phyloP scores from a whole-genome alignment of 352 stramenopile genomes.

The Globisporangium echinulatum region DNA sequence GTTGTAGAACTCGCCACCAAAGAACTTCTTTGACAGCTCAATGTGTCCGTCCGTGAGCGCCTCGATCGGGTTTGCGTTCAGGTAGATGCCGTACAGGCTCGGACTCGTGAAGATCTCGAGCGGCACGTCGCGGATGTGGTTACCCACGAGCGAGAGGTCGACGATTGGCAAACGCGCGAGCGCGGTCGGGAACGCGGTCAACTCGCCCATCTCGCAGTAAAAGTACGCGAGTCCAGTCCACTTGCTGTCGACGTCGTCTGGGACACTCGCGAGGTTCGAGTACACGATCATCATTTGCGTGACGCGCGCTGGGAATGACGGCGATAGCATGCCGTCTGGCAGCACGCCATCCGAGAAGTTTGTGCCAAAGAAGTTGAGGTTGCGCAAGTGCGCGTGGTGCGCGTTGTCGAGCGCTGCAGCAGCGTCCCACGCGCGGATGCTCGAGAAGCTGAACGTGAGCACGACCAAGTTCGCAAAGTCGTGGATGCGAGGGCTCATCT shows the following conservation, averaged over 20 bases:
- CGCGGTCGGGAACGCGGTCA: conserved; percentile 2
- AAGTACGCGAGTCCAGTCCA: conserved; percentile 16
- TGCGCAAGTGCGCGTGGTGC: conserved; percentile 17
- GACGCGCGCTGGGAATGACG: conserved; percentile 15
- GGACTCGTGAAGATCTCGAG: conserved; percentile 6
- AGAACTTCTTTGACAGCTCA: neutral
- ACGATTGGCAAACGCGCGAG: conserved; percentile 3
- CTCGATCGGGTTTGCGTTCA: conserved; percentile 15
- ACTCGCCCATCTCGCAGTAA: conserved; percentile 7
- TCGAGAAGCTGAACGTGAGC: conserved; percentile 39
- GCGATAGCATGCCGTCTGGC: conserved; percentile 17
- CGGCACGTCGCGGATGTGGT: conserved; percentile 7
- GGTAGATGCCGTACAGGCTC: conserved; percentile 4
- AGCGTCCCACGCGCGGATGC: conserved; percentile 18
- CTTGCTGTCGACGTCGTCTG: conserved; percentile 27
- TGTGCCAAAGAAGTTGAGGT: conserved; percentile 23
- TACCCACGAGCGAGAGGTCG: conserved; percentile 17
- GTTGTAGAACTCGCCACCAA: neutral
- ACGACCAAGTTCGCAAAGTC: conserved; percentile 24
- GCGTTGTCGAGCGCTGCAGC: conserved; percentile 17
- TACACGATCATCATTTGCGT: conserved; percentile 29
- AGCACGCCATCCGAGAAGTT: conserved; percentile 27
- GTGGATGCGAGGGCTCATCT: conserved; percentile 20
- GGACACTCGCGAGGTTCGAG: conserved; percentile 18
- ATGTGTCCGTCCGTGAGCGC: conserved; percentile 10